Base-by-base conservation (phyloP, 73 alveolate genomes). In the Symbiodinium natans region DNA sequence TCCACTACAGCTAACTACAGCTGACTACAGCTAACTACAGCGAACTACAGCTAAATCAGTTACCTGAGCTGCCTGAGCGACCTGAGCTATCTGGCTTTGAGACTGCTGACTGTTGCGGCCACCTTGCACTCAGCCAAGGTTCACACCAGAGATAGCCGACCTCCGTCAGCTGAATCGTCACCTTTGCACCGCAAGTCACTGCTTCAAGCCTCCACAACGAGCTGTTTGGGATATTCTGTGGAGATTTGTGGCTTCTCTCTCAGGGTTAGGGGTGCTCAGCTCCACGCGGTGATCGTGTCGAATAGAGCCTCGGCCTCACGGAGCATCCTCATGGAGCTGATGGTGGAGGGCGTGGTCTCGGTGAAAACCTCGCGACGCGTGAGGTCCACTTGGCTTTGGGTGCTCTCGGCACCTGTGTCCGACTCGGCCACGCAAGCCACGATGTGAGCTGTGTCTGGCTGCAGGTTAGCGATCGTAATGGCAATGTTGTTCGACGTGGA, bases 351-450 rank as follows among this genome's bases (percentile, higher is more conserved):
- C 25, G 19, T 56, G 46, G 41, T 34, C 86, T 88, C 95, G 41
- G 95, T 63, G 74, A 19, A 25, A n/a, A 59, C 1, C 95, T 36
- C 48, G 25, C 95, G 86, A 21, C 85, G 39, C n/a, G 94, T 31
- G 21, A 10, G 17, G 56, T 90, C 97, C 56, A 90, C 27, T 75
- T 90, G 97, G 89, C 52, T 33, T 85, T 71, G 97, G 54, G 80
- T 41, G 88, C 97, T 90, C 52, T 71, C 97, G 2, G 97, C 77
- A 3, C 97, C 97, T 11, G 89, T 71, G 68, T 90, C 97, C 31
- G 89, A 71, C 88, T 90, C 97, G 11, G 97, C 97, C 89, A 71
- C n/a, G 97, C 97, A 90, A 39, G 97, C 97, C 82, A 90, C 88
- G 80, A 68, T 54, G 27, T 77, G 41, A 19, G 41, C 34, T 27